Evolutionary conservation across 2,329 filamentous ascomycete genomes (phyloP).

Genomic region (Polychaeton citri): DNA sequence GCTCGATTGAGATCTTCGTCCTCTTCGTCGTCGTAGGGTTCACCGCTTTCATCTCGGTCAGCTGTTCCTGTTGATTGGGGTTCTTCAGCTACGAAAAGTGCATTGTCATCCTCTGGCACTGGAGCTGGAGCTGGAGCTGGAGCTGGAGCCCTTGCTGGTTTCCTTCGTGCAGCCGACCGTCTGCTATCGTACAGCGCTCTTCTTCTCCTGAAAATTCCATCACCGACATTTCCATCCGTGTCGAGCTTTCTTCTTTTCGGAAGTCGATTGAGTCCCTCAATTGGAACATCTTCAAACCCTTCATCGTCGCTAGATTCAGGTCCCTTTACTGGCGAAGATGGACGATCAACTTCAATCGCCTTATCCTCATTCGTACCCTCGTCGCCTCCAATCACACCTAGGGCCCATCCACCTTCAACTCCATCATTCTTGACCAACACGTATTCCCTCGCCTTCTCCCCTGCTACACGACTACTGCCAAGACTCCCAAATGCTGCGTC

Average conservation of each 20-base stretch:
- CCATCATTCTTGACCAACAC: slow-evolving; percentile 92
- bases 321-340: slow-evolving; percentile 36
- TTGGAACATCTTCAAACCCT: slow-evolving; percentile 85
- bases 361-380: slow-evolving; percentile 67
- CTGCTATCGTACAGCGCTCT: slow-evolving; percentile 34
- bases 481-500: slow-evolving; percentile 53
- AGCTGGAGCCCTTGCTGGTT: slow-evolving; percentile 9
- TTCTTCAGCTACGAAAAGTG: slow-evolving; percentile 42
- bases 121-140: not conserved
- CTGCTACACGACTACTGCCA: slow-evolving; percentile 54
- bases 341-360: slow-evolving; percentile 78
- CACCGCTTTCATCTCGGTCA: slow-evolving; percentile 33
- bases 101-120: slow-evolving; percentile 30
- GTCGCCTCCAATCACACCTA: slow-evolving; percentile 75
- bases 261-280: slow-evolving; percentile 75
- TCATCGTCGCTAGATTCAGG: slow-evolving; percentile 47
- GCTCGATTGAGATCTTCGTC: slow-evolving; percentile 68
- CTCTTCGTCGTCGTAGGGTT: slow-evolving; percentile 41
- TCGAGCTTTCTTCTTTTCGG: slow-evolving; percentile 44
- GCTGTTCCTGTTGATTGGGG: slow-evolving; percentile 11
- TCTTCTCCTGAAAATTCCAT: slow-evolving; percentile 29
- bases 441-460: slow-evolving; percentile 86
- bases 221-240: slow-evolving; percentile 24
- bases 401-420: slow-evolving; percentile 86
- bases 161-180: slow-evolving; percentile 9